phyloP scores from a whole-genome alignment of 805 yeast genomes.

The Wickerhamiella nectarea region DNA sequence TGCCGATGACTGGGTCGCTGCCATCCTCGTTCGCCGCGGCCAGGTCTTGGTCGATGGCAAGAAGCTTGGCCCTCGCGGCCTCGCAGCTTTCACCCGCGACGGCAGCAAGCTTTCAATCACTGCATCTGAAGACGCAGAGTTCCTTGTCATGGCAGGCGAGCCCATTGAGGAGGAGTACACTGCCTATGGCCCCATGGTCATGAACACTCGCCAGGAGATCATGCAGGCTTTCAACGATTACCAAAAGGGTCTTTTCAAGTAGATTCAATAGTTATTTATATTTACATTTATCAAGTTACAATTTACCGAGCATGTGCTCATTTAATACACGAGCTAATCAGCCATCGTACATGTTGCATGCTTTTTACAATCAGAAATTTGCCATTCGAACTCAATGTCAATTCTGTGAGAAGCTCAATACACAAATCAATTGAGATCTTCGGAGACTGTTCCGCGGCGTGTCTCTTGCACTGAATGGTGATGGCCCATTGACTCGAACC shows the following conservation, averaged over 20 bases:
- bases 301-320: no score
- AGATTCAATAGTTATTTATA: background rate
- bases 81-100: slow-evolving; percentile 36
- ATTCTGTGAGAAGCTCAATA: no score
- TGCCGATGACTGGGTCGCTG: slow-evolving; percentile 49
- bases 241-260: slow-evolving; percentile 29
- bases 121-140: slow-evolving; percentile 34
- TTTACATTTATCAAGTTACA: no score
- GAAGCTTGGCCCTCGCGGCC: slow-evolving; percentile 8
- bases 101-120: slow-evolving; percentile 20
- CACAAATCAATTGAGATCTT: background rate
- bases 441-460: background rate
- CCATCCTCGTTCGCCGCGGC: slow-evolving; percentile 57
- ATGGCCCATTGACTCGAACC: background rate
- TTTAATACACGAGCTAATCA: slow-evolving; percentile 1
- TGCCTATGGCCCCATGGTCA: slow-evolving; percentile 89
- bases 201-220: slow-evolving; percentile 50
- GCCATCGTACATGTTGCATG: no score
- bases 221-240: slow-evolving; percentile 60
- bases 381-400: no score
- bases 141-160: slow-evolving; percentile 66
- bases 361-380: no score
- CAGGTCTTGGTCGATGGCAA: slow-evolving; percentile 36
- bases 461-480: background rate
- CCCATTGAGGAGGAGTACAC: slow-evolving; percentile 59